Evolutionary conservation across 768 basidiomycete genomes (phyloP).

Genomic region (Candolleomyces eurysporus): DNA sequence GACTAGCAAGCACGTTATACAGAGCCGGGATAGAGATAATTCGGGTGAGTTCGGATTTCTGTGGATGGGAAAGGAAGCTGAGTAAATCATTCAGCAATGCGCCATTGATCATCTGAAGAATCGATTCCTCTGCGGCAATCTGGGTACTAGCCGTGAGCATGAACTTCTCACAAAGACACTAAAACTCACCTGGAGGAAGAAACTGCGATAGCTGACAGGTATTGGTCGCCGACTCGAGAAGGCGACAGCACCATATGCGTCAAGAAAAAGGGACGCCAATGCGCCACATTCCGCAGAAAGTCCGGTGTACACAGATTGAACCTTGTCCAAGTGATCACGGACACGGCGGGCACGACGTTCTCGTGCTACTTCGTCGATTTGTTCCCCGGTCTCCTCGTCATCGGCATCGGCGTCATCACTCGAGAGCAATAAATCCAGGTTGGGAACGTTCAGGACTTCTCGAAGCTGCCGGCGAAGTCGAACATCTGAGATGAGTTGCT

Average conservation of each 20-base stretch:
- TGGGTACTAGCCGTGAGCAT: background rate
- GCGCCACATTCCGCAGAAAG: background rate
- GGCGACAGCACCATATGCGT: background rate
- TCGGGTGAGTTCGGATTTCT: too few relatives aligned
- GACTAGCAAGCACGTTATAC: too few relatives aligned
- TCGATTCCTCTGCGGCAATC: constrained; percentile 21
- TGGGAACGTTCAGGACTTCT: background rate
- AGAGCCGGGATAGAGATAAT: too few relatives aligned
- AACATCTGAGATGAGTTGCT: background rate
- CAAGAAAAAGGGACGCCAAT: background rate
- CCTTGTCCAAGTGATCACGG: background rate
- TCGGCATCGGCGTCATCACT: background rate
- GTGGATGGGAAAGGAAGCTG: background rate
- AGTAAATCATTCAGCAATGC: constrained; percentile 9
- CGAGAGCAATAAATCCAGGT: background rate
- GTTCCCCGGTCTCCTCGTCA: background rate
- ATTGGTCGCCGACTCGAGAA: background rate
- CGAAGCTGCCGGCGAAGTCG: background rate
- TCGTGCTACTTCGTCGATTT: background rate
- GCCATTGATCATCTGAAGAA: constrained; percentile 16
- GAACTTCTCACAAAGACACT: background rate
- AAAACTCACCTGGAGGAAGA: background rate
- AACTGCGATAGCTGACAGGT: background rate
- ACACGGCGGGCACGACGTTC: background rate
- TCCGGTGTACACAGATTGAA: background rate